A percentile compares a stretch with the other conserved stretches of the same genome.
Evolutionary conservation across 192 early-diverging fungal species (phyloP).

Genomic region (Coemansia sp.): DNA sequence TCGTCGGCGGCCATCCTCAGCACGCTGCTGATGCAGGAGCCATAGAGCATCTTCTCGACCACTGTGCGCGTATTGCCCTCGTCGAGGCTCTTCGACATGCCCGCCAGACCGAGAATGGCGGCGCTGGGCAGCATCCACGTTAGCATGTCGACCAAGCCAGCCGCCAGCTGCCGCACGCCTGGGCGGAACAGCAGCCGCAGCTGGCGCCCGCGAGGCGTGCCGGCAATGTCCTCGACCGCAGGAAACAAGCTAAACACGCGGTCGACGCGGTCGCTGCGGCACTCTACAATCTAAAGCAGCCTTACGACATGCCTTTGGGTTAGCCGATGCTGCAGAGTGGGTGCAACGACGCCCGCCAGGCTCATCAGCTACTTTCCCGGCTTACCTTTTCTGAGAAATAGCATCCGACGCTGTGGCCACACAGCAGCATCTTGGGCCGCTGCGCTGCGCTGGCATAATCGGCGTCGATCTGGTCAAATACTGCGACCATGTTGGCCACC

Average conservation of each 20-base stretch:
- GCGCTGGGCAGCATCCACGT: slow-evolving; percentile 33
- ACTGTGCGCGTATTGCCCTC: slow-evolving; percentile 61
- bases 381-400: slow-evolving; percentile 43
- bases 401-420: slow-evolving; percentile 37
- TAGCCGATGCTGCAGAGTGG: neutral
- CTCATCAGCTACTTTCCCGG: neutral
- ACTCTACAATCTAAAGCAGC: slow-evolving; percentile 54
- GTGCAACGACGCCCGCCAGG: too few relatives aligned
- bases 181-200: slow-evolving; percentile 50
- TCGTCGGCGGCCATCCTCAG: slow-evolving; percentile 75
- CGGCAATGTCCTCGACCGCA: slow-evolving; percentile 73
- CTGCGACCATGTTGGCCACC: slow-evolving; percentile 27
- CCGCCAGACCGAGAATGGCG: slow-evolving; percentile 18
- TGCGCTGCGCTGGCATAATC: slow-evolving; percentile 4
- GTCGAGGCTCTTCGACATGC: slow-evolving; percentile 22
- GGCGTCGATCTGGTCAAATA: slow-evolving; percentile 40
- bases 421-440: slow-evolving; percentile 23
- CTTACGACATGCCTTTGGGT: slow-evolving; percentile 9
- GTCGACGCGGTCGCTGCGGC: slow-evolving; percentile 65
- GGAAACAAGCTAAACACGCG: slow-evolving; percentile 78
- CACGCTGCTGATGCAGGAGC: slow-evolving; percentile 63
- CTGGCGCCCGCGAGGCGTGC: slow-evolving; percentile 74
- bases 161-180: slow-evolving; percentile 23
- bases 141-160: slow-evolving; percentile 42
- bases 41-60: slow-evolving; percentile 67